Percentiles rank a stretch among this genome's conserved stretches.
These are phyloP conservation scores for Talaromyces thailandensis DNA, from an alignment of 495 filamentous ascomycete genomes.

Conservation along the genomic window DNA sequence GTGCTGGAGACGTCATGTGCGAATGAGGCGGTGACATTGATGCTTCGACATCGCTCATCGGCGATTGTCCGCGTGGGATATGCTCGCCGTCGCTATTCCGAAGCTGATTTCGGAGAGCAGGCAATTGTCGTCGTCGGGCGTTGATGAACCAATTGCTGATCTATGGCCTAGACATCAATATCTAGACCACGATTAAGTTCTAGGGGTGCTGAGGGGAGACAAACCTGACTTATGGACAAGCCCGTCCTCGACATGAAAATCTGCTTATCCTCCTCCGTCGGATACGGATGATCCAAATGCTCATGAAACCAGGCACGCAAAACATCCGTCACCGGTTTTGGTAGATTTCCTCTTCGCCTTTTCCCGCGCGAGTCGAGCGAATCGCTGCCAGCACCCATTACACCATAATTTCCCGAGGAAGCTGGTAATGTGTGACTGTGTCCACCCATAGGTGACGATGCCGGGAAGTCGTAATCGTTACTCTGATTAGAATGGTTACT, in stretches of 20 bases:
- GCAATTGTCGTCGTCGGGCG: constrained; percentile 70
- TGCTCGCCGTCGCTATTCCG: constrained; percentile 26
- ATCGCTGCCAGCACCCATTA: constrained; percentile 27
- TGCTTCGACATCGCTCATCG: constrained; percentile 32
- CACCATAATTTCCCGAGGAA: constrained; percentile 31
- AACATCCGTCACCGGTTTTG: constrained; percentile 75
- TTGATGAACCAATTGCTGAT: constrained; percentile 98
- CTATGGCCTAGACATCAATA: constrained; percentile 30
- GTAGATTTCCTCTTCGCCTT: constrained; percentile 72
- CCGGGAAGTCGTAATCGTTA: neutral
- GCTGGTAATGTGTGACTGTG: constrained; percentile 18
- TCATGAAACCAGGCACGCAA: constrained; percentile 72
- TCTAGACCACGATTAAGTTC: neutral
- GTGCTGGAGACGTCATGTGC: constrained; percentile 19
- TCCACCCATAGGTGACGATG: constrained; percentile 12
- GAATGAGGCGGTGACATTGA: constrained; percentile 20
- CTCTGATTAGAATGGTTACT: neutral
- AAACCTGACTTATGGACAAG: constrained; percentile 70
- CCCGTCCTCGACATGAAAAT: constrained; percentile 66
- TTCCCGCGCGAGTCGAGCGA: constrained; percentile 39
- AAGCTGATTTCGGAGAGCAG: constrained; percentile 50
- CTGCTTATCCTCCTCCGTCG: constrained; percentile 85
- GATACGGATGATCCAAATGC: constrained; percentile 77
- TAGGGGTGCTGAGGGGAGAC: constrained; percentile 7
- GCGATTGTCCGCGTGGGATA: constrained; percentile 31